A percentile compares a stretch with the other conserved stretches of the same genome.
These are phyloP conservation scores for Raffaelea deltoideospora DNA, from an alignment of 2,329 filamentous ascomycete genomes.

Conservation along the genomic window DNA sequence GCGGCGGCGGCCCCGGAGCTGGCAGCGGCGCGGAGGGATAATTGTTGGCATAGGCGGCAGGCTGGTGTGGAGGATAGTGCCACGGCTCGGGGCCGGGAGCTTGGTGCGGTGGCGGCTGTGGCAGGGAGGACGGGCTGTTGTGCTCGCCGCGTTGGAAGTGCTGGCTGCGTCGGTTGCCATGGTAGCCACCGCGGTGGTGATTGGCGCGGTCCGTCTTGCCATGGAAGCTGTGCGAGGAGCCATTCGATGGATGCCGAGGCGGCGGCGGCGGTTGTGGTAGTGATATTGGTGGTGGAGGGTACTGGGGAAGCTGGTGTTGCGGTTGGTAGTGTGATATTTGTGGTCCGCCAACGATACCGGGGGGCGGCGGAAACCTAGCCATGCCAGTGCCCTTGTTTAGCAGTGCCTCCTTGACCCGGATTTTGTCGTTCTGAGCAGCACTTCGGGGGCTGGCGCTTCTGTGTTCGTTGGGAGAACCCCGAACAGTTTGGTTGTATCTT, in stretches of 20 bases:
- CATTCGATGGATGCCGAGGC: slow-evolving; percentile 4
- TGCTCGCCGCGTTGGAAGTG: not conserved
- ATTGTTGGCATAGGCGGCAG: slow-evolving; percentile 7
- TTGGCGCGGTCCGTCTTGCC: too few species aligned
- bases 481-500: too few species aligned
- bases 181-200: too few species aligned
- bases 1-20: slow-evolving; percentile 5
- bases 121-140: not conserved
- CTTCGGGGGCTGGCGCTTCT: slow-evolving; percentile 6
- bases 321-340: slow-evolving; percentile 13
- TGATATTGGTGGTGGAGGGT: slow-evolving; percentile 13
- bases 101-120: not conserved
- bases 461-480: not conserved
- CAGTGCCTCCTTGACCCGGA: too few species aligned
- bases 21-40: slow-evolving; percentile 6
- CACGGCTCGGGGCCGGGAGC: not conserved
- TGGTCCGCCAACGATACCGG: slow-evolving; percentile 18
- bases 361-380: slow-evolving; percentile 20
- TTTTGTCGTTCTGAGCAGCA: too few species aligned
- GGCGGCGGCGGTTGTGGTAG: slow-evolving; percentile 11
- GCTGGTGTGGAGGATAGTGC: slow-evolving; percentile 4
- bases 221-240: too few species aligned
- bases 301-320: slow-evolving; percentile 10
- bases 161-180: slow-evolving; percentile 7
- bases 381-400: slow-evolving; percentile 22